Percentiles rank a stretch among this genome's conserved stretches.
Conservation (phyloP, 2,329 filamentous ascomycete genomes). For the Xylariaceae sp. region DNA sequence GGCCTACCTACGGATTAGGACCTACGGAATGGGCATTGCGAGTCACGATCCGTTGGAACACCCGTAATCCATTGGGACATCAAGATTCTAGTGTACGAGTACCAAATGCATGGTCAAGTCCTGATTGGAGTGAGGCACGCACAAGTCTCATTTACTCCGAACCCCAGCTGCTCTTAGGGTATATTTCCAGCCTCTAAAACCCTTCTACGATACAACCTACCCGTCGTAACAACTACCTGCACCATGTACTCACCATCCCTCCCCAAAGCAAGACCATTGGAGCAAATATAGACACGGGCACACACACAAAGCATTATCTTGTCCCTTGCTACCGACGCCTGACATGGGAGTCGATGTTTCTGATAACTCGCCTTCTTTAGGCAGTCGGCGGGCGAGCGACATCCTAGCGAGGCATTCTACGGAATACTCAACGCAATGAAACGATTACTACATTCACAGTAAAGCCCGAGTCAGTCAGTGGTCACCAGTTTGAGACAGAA, state of each 20-base stretch:
- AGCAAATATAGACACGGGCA: not conserved
- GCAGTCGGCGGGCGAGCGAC: not conserved
- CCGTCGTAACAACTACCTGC: too few species aligned
- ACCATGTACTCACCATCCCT: not conserved
- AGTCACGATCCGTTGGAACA: constrained; percentile 9
- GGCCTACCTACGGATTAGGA: not conserved
- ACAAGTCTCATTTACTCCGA: not conserved
- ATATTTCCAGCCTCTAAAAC: not conserved
- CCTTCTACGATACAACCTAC: not conserved
- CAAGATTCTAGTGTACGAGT: not conserved
- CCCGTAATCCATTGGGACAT: not conserved
- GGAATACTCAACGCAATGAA: constrained; percentile 9
- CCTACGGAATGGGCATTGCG: not conserved
- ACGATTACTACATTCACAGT: constrained; percentile 3
- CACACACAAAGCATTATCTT: not conserved
- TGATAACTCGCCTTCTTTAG: not conserved
- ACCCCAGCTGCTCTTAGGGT: not conserved
- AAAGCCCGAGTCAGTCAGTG: constrained; percentile 14
- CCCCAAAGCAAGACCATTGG: not conserved
- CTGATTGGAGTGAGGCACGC: not conserved
- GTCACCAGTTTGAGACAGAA: constrained; percentile 10
- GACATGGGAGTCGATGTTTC: not conserved
- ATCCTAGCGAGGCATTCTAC: constrained; percentile 11
- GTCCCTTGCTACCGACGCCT: not conserved
- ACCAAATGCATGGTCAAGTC: not conserved